These are phyloP conservation scores for Jackrogersella multiformis DNA, from an alignment of 495 filamentous ascomycete genomes.

Conservation along the genomic window DNA sequence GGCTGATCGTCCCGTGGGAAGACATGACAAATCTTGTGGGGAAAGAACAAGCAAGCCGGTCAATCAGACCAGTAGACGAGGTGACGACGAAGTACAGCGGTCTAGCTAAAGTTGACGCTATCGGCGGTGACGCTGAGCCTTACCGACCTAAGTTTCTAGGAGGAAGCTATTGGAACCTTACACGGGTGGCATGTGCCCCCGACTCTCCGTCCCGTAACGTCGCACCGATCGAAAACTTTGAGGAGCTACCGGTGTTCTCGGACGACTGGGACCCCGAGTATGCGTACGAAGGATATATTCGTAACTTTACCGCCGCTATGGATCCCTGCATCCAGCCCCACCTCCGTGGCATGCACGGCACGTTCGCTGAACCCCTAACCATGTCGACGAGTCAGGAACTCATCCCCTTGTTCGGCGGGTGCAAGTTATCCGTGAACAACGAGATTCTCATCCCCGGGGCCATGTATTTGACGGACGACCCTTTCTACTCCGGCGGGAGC, in stretches of 20 bases:
- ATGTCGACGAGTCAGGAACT: slow-evolving; percentile 64
- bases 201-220: slow-evolving; percentile 62
- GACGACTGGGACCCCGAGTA: slow-evolving; percentile 41
- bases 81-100: slow-evolving; percentile 42
- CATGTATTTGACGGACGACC: slow-evolving; percentile 75
- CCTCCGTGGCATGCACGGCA: slow-evolving; percentile 70
- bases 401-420: slow-evolving; percentile 78
- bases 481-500: slow-evolving; percentile 66
- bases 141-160: slow-evolving; percentile 43
- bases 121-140: slow-evolving; percentile 30
- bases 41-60: slow-evolving; percentile 57
- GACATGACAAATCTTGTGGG: slow-evolving; percentile 61
- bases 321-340: slow-evolving; percentile 69
- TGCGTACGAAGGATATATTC: slow-evolving; percentile 63
- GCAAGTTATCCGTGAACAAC: slow-evolving; percentile 80
- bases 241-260: slow-evolving; percentile 50
- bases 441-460: slow-evolving; percentile 82
- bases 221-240: slow-evolving; percentile 50
- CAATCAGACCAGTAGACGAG: slow-evolving; percentile 44
- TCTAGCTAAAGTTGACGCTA: slow-evolving; percentile 45
- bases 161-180: slow-evolving; percentile 50
- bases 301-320: slow-evolving; percentile 68
- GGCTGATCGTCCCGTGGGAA: slow-evolving; percentile 68
- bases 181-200: slow-evolving; percentile 62
- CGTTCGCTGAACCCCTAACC: slow-evolving; percentile 72